phyloP scores from a whole-genome alignment of 2,329 filamentous ascomycete genomes.

The Alternaria sp. region DNA sequence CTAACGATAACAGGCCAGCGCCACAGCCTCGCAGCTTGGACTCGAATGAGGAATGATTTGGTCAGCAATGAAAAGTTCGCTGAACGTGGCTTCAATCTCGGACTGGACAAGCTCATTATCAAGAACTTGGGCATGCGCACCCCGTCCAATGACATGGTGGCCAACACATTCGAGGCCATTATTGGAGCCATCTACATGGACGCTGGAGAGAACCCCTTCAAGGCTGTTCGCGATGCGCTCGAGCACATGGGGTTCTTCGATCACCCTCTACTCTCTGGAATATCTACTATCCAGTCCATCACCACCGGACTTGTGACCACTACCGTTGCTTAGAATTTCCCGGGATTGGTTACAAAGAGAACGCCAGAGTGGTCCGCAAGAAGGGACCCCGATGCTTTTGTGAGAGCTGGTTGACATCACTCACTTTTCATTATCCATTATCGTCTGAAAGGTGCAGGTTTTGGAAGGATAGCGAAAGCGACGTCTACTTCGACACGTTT shows the following conservation, averaged over 20 bases:
- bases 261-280: conserved; percentile 6
- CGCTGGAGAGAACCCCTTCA: neutral
- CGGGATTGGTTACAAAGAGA: neutral
- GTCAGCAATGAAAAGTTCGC: neutral
- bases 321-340: neutral
- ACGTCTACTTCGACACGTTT: neutral
- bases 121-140: neutral
- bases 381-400: neutral
- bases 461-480: neutral
- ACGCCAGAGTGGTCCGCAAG: neutral
- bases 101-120: neutral
- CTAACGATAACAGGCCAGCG: neutral
- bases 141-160: conserved; percentile 1
- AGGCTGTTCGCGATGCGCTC: conserved; percentile 7
- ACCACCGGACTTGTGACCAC: neutral
- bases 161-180: conserved; percentile 9
- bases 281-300: conserved; percentile 4
- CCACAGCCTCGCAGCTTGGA: neutral
- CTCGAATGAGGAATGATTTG: neutral
- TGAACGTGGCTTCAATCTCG: neutral
- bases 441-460: neutral
- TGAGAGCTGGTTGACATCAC: neutral
- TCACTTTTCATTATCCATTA: neutral
- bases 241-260: conserved; percentile 13
- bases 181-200: conserved; percentile 3